These are phyloP conservation scores for Aspergillus ruber DNA, from an alignment of 2,329 filamentous ascomycete species.

Conservation along the genomic window DNA sequence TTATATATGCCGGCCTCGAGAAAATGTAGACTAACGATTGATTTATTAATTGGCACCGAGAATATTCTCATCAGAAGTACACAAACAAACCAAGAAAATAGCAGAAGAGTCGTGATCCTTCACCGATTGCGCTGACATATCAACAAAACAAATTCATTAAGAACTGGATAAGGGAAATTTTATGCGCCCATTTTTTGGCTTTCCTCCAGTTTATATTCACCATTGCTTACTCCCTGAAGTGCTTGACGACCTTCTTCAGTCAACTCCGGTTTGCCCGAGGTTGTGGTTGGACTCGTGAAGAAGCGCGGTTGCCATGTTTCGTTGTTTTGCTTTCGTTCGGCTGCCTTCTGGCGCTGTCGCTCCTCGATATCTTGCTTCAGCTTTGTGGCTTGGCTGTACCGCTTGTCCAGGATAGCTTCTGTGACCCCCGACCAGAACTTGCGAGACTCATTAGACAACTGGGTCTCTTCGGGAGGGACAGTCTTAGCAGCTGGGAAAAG, in stretches of 20 bases:
- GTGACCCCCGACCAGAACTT: constrained; percentile 85
- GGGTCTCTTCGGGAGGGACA: constrained; percentile 67
- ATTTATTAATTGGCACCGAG: no score
- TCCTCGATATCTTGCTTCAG: constrained; percentile 92
- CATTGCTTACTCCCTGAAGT: constrained; percentile 50
- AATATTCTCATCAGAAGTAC: neutral
- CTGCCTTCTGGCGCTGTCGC: constrained; percentile 74
- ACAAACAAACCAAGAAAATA: neutral
- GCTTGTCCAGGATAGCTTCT: constrained; percentile 72
- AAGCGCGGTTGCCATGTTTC: constrained; percentile 79
- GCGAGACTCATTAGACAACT: constrained; percentile 84
- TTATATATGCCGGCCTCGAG: no score
- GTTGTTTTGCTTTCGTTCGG: constrained; percentile 65
- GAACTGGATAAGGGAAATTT: constrained; percentile 1
- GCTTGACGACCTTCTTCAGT: constrained; percentile 56
- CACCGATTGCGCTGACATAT: constrained; percentile 21
- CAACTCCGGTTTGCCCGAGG: constrained; percentile 56
- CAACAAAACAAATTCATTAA: constrained; percentile 4
- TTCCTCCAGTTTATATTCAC: constrained; percentile 45
- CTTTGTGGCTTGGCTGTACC: constrained; percentile 75
- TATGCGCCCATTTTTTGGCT: constrained; percentile 30
- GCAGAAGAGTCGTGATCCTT: constrained; percentile 6
- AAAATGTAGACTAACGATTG: neutral
- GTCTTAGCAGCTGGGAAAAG: constrained; percentile 72
- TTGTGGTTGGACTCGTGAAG: constrained; percentile 61